Conservation (phyloP, 306 rosid genomes). For the Quillaja saponaria region DNA sequence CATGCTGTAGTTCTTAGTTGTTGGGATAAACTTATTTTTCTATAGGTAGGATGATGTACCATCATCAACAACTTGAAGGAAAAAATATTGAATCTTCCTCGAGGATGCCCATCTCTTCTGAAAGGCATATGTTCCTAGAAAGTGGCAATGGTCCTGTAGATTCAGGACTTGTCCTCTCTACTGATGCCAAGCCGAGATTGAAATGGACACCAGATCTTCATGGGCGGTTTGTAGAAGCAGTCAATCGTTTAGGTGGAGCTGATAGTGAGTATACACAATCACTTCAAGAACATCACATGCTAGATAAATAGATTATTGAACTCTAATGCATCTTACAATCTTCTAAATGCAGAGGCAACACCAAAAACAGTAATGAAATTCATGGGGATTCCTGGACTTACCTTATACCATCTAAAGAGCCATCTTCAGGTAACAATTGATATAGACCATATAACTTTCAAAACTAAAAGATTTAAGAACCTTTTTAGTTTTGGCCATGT, state of each 20-base stretch:
- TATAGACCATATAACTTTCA: too few species aligned
- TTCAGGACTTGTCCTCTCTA: slow-evolving; percentile 92
- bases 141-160: slow-evolving; percentile 64
- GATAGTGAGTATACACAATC: slow-evolving; percentile 66
- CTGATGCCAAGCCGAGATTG: slow-evolving; percentile 92
- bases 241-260: slow-evolving; percentile 88
- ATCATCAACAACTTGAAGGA: slow-evolving; percentile 65
- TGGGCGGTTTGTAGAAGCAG: slow-evolving; percentile 85
- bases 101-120: slow-evolving; percentile 60
- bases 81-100: slow-evolving; percentile 68
- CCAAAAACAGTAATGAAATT: slow-evolving; percentile 98
- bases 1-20: slow-evolving; percentile 23
- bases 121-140: slow-evolving; percentile 76
- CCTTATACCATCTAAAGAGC: slow-evolving; percentile 89
- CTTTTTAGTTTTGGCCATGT: too few species aligned
- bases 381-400: slow-evolving; percentile 94
- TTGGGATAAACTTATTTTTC: slow-evolving; percentile 26
- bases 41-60: slow-evolving; percentile 53
- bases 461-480: too few species aligned
- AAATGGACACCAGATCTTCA: slow-evolving; percentile 98
- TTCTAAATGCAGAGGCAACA: slow-evolving; percentile 79
- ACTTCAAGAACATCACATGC: slow-evolving; percentile 5
- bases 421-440: slow-evolving; percentile 84
- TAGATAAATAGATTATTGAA: slow-evolving; percentile 11
- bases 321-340: slow-evolving; percentile 28